Evolutionary conservation across 148 eudicot species (phyloP).

Genomic region (Fallopia convolvulus): DNA sequence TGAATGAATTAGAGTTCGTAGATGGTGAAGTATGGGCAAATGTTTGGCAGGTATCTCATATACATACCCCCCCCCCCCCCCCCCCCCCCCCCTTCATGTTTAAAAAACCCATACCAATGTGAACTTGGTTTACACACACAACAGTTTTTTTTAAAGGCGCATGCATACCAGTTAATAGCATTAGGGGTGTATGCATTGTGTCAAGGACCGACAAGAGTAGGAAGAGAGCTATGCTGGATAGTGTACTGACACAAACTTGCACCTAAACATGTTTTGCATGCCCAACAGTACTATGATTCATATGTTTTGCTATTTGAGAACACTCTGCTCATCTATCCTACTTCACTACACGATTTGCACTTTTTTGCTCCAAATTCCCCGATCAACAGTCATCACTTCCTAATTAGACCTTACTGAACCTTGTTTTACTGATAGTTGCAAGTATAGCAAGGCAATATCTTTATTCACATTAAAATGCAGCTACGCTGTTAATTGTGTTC

Average conservation of each 20-base stretch:
- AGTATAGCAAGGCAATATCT: background rate
- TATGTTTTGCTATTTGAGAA: background rate
- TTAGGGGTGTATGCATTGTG: background rate
- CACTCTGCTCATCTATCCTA: background rate
- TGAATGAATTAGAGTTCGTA: slow-evolving; percentile 85
- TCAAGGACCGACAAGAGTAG: background rate
- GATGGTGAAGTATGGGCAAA: slow-evolving; percentile 97
- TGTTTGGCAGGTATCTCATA: slow-evolving; percentile 56
- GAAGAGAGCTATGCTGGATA: background rate
- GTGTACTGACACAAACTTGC: background rate
- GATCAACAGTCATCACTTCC: background rate
- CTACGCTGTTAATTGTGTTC: background rate
- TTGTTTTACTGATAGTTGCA: background rate
- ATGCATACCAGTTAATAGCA: background rate
- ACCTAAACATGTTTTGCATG: background rate
- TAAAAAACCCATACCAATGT: background rate
- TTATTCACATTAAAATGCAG: background rate
- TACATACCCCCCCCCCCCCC: background rate
- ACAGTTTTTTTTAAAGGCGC: too few species aligned
- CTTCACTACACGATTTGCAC: background rate
- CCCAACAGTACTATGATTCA: background rate
- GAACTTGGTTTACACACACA: background rate
- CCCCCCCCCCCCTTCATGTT: background rate
- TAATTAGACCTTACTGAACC: background rate
- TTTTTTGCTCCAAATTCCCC: background rate